Base-by-base conservation (phyloP, 2,329 filamentous ascomycete species). In the Mollisia scopiformis region DNA sequence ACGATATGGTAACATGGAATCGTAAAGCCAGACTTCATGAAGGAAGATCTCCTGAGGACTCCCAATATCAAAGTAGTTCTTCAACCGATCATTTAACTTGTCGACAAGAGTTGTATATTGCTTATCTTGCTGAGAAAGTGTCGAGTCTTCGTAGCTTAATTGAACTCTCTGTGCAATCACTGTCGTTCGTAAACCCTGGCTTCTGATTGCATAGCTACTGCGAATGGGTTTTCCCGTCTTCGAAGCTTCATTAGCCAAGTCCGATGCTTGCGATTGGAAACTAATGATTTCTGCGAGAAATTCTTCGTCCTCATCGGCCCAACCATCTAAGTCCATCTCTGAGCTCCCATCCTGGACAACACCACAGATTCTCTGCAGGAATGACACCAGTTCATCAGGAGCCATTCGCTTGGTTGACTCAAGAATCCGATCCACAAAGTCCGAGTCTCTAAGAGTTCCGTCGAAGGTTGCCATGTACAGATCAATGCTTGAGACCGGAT, bases 121-220 rank as follows among this genome's bases (percentile, higher is more conserved):
- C 65, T 84, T 86, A 75, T 94, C 91, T 66, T 89, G 82, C 47
- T 88, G 82, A 0, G 89, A 90, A 28, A 94, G 80, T 3, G 84
- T 80, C 1, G 90, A 87, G 66, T 88, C 88, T 72, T 93, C 88
- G 64, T 87, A 89, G 75, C 89, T 92, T 41, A 95, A 80, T 70
- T 93, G 88, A 19, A 95, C 90, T 72, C 91, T 90, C 71, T 94
- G 90, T 16, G 90, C 90, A 54, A 94, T 86, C 31, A 94, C 86
- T 0, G 91, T 94, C 1, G 91, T 92, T 47, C 92, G 83, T 41
- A 92, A 76, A 46, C 89, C 86, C 65, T 86, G 88, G 75, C 84
- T 84, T 65, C 89, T 88, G 11, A 89, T 82, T 68, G 88, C 88
- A 74, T 95, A 90, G 72, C 88, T 89, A 76, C 88, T 96, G 63